Conservation (phyloP, 176 grass and related monocot species). For the Themeda triandra region DNA sequence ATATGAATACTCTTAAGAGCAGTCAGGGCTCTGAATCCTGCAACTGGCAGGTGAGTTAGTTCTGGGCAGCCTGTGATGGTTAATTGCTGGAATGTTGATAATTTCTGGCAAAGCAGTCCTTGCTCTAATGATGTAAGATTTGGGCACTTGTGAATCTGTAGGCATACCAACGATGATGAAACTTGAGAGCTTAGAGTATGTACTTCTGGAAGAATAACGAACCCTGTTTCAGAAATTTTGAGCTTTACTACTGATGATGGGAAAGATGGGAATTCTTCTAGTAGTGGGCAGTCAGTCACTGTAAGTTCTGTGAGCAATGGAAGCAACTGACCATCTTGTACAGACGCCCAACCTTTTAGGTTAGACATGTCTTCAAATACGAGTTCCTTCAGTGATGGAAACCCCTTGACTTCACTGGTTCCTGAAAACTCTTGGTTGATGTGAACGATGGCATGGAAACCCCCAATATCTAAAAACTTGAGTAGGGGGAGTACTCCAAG, state of each 20-base stretch:
- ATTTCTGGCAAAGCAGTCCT: slow-evolving; percentile 47
- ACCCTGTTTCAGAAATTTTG: slow-evolving; percentile 54
- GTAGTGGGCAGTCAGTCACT: slow-evolving; percentile 41
- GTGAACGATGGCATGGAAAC: slow-evolving; percentile 35
- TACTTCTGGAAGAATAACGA: slow-evolving; percentile 50
- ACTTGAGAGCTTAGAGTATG: slow-evolving; percentile 5
- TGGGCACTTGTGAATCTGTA: slow-evolving; percentile 59
- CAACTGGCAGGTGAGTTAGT: slow-evolving; percentile 42
- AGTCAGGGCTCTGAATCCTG: slow-evolving; percentile 44
- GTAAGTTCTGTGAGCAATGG: slow-evolving; percentile 55
- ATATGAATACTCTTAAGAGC: slow-evolving; percentile 62
- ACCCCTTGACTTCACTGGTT: slow-evolving; percentile 27
- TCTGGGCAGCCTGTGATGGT: slow-evolving; percentile 45
- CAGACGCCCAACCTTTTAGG: slow-evolving; percentile 46
- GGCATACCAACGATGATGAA: slow-evolving; percentile 35
- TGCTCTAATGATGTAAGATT: slow-evolving; percentile 54
- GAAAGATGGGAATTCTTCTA: slow-evolving; percentile 47
- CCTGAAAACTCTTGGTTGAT: slow-evolving; percentile 63
- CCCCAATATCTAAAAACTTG: slow-evolving; percentile 49
- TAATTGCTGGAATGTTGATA: slow-evolving; percentile 42
- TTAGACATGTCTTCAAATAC: slow-evolving; percentile 46
- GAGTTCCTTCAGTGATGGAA: slow-evolving; percentile 61
- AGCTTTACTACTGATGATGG: slow-evolving; percentile 52
- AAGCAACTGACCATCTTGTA: slow-evolving; percentile 36
- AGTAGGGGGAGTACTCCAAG: slow-evolving; percentile 64